Evolutionary conservation across 805 yeast species (phyloP).

Genomic region (Ogataea angusta): DNA sequence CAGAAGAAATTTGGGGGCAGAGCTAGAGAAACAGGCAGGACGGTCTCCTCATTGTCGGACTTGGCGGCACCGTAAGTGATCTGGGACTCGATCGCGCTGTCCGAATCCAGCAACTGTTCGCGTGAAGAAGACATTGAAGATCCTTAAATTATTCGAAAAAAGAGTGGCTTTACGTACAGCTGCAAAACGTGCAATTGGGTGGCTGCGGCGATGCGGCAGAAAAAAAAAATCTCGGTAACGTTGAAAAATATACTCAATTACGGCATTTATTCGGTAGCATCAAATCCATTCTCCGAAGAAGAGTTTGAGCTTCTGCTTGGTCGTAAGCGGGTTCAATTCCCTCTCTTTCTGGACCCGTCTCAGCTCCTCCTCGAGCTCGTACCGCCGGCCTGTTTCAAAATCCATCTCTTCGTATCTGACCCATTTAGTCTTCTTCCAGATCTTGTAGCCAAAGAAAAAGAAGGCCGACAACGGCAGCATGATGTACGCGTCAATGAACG

Average conservation of each 20-base stretch:
- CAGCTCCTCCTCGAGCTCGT: conserved; percentile 14
- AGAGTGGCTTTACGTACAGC: not conserved
- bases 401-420: conserved; percentile 38
- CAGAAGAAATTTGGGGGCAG: conserved; percentile 8
- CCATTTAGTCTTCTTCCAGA: conserved; percentile 27
- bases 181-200: not conserved
- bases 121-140: not conserved
- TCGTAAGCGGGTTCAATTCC: not conserved
- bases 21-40: not conserved
- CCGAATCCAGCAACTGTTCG: not conserved
- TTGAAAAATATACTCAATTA: too few relatives aligned
- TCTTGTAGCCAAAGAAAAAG: conserved; percentile 15
- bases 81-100: not conserved
- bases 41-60: not conserved
- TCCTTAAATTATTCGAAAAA: not conserved
- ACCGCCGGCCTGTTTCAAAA: conserved; percentile 48
- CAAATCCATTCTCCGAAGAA: conserved; percentile 1
- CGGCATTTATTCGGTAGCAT: not conserved
- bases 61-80: not conserved
- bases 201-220: not conserved
- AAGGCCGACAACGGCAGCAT: conserved; percentile 54
- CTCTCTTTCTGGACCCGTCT: not conserved
- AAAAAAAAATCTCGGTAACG: not conserved
- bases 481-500: conserved; percentile 57
- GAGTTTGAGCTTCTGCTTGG: not conserved